Percentiles rank a stretch among this genome's conserved stretches.
These are phyloP conservation scores for Nakazawaea sp. DNA, from an alignment of 805 yeast genomes.

Conservation along the genomic window DNA sequence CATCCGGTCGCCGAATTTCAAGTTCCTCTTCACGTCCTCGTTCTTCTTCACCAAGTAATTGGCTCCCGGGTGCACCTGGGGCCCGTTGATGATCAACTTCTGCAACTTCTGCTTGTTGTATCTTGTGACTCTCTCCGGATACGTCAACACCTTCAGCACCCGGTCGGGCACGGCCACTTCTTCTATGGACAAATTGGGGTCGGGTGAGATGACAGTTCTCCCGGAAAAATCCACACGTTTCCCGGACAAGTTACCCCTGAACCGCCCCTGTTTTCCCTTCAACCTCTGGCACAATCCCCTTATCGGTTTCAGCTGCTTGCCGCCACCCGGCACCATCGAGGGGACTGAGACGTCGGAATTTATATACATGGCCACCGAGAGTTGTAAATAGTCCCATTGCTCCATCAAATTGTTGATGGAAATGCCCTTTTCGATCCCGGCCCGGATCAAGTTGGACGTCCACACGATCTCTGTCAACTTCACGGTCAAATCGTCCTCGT, in stretches of 20 bases:
- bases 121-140: conserved; percentile 90
- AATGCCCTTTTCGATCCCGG: conserved; percentile 93
- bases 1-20: conserved; percentile 80
- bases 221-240: conserved; percentile 98
- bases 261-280: conserved; percentile 98
- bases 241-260: conserved; percentile 96
- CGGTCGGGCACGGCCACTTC: conserved; percentile 98
- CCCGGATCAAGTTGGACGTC: conserved; percentile 90
- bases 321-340: conserved; percentile 62
- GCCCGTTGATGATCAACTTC: conserved; percentile 72
- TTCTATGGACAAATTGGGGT: conserved; percentile 89
- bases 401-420: conserved; percentile 92
- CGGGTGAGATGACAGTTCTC: conserved; percentile 97
- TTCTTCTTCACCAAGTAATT: conserved; percentile 79
- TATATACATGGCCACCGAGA: conserved; percentile 95
- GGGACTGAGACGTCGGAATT: conserved; percentile 91
- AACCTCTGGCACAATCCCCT: conserved; percentile 95
- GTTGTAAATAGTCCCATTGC: conserved; percentile 96
- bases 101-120: conserved; percentile 79
- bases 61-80: conserved; percentile 92
- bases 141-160: conserved; percentile 91
- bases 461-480: conserved; percentile 94
- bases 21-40: conserved; percentile 80
- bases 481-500: conserved; percentile 96
- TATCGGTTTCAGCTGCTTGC: conserved; percentile 66